phyloP scores from a whole-genome alignment of 257 asterid genomes.

The Solanum corneliomulleri region DNA sequence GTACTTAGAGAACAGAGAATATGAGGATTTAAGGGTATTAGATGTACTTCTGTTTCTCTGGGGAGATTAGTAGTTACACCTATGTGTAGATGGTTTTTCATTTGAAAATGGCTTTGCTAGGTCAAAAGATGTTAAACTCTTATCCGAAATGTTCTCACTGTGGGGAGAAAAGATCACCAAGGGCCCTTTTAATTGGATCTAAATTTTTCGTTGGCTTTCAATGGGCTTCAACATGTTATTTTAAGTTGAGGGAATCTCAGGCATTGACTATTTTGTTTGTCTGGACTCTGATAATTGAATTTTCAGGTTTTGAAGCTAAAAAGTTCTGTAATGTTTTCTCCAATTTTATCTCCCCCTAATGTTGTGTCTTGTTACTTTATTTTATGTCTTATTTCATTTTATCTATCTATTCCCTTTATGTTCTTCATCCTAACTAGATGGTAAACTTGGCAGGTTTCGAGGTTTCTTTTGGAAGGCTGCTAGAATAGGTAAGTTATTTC shows the following conservation, averaged over 20 bases:
- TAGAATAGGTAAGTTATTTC: constrained; percentile 27
- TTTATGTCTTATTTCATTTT: neutral
- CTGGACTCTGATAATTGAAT: neutral
- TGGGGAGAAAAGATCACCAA: neutral
- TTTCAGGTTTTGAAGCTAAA: neutral
- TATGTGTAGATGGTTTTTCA: neutral
- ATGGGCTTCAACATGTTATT: neutral
- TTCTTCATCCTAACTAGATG: neutral
- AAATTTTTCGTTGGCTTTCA: neutral
- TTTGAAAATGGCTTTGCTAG: neutral
- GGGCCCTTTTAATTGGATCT: neutral
- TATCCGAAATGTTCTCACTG: neutral
- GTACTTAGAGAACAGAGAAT: too few species aligned
- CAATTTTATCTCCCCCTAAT: neutral
- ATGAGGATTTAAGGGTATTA: neutral
- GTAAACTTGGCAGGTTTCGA: constrained; percentile 29
- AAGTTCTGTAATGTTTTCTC: neutral
- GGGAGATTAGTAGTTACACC: neutral
- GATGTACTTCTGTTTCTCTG: neutral
- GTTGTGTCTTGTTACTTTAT: neutral
- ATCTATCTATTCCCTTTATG: neutral
- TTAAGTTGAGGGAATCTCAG: neutral
- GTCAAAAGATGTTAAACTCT: neutral
- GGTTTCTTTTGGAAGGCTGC: constrained; percentile 57
- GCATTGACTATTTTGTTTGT: neutral